Percentiles rank a stretch among this genome's conserved stretches.
These are phyloP conservation scores for Saccharomyces paradoxus DNA, from an alignment of 805 yeast genomes.

Conservation along the genomic window DNA sequence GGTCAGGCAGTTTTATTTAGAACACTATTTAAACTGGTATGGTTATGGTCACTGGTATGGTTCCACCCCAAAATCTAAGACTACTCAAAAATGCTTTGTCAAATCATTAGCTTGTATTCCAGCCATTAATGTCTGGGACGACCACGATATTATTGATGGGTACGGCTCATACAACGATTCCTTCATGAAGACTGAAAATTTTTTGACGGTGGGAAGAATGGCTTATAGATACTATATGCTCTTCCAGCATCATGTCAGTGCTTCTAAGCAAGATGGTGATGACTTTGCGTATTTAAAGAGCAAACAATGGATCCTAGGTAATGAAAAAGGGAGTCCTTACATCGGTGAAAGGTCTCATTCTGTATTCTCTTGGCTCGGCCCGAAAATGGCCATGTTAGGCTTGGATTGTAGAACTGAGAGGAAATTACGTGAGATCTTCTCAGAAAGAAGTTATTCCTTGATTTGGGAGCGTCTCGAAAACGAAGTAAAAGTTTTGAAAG, in stretches of 20 bases:
- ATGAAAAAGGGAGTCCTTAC: constrained; percentile 50
- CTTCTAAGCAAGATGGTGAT: constrained; percentile 33
- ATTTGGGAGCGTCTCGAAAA: constrained; percentile 51
- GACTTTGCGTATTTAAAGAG: constrained; percentile 32
- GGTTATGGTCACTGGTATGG: constrained; percentile 87
- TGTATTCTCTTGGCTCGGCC: constrained; percentile 64
- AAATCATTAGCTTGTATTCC: constrained; percentile 78
- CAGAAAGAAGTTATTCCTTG: constrained; percentile 45
- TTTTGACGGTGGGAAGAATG: constrained; percentile 60
- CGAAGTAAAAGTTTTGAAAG: constrained; percentile 39
- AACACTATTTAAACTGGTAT: constrained; percentile 78
- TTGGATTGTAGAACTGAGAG: constrained; percentile 93
- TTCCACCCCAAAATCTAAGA: constrained; percentile 41
- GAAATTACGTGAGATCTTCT: constrained; percentile 48
- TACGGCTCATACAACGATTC: constrained; percentile 77
- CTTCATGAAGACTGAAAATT: constrained; percentile 66
- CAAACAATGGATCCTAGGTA: constrained; percentile 57
- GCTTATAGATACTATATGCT: constrained; percentile 85
- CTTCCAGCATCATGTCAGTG: constrained; percentile 76
- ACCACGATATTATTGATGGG: constrained; percentile 95
- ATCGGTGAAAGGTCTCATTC: constrained; percentile 64
- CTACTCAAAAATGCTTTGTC: constrained; percentile 63
- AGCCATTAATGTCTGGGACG: constrained; percentile 78
- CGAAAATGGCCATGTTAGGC: constrained; percentile 62
- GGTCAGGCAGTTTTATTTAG: constrained; percentile 57